Evolutionary conservation across 169 alveolate genomes (phyloP).

Genomic region (Plasmodium ovale): DNA sequence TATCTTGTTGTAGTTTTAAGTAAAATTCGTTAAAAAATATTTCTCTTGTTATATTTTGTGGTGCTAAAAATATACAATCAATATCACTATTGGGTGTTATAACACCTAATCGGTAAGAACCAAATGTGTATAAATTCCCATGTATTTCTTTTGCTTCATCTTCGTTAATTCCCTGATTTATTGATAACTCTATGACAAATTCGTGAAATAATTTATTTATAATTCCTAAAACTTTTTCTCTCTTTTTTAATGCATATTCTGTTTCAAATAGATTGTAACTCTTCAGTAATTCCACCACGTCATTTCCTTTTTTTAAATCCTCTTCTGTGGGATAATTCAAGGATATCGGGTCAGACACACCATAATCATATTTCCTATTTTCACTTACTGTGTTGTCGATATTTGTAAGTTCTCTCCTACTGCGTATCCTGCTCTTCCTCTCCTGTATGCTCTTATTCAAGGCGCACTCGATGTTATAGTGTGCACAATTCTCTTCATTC

Average conservation of each 20-base stretch:
- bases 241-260: slow-evolving; percentile 89
- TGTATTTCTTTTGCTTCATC: slow-evolving; percentile 92
- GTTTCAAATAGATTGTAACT: slow-evolving; percentile 91
- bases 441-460: slow-evolving; percentile 41
- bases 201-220: slow-evolving; percentile 91
- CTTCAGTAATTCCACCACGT: slow-evolving; percentile 84
- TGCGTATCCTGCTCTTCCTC: not conserved
- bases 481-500: slow-evolving; percentile 45
- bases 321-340: slow-evolving; percentile 86
- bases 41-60: slow-evolving; percentile 95
- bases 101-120: slow-evolving; percentile 98
- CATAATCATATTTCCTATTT: slow-evolving; percentile 74
- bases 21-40: slow-evolving; percentile 92
- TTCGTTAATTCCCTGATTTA: slow-evolving; percentile 89
- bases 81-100: slow-evolving; percentile 98
- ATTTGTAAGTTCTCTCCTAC: slow-evolving; percentile 13
- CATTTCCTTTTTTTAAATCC: slow-evolving; percentile 86
- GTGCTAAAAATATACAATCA: slow-evolving; percentile 98
- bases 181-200: slow-evolving; percentile 89
- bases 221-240: slow-evolving; percentile 92
- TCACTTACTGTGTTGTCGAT: slow-evolving; percentile 8
- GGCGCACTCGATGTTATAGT: slow-evolving; percentile 57
- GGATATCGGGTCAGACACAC: slow-evolving; percentile 85
- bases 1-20: slow-evolving; percentile 91
- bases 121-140: slow-evolving; percentile 94